Conservation (phyloP, 139 green algal species). For the Coccomyxa sp. region DNA sequence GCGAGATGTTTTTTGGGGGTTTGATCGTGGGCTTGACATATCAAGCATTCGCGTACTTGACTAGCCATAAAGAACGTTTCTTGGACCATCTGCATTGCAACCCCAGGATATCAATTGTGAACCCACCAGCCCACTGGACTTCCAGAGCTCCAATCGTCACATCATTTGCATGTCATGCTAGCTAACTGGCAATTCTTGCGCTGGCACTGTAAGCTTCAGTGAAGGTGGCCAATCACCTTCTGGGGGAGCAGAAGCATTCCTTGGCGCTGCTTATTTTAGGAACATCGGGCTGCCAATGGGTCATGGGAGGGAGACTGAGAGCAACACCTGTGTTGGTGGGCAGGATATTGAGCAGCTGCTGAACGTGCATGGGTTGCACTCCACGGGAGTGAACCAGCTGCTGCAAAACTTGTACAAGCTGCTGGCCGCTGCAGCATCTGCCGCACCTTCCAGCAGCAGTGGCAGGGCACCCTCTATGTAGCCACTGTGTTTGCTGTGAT, state of each 20-base stretch:
- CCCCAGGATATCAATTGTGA: no score
- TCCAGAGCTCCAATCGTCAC: no score
- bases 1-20: neutral
- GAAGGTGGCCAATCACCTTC: neutral
- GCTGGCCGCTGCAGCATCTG: slow-evolving; percentile 35
- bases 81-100: no score
- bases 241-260: neutral
- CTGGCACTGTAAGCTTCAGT: neutral
- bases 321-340: neutral
- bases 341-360: slow-evolving; percentile 65
- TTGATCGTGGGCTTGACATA: neutral
- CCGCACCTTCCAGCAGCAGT: slow-evolving; percentile 3
- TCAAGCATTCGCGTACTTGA: no score
- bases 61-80: no score
- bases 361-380: slow-evolving; percentile 45
- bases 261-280: neutral
- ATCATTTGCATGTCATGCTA: neutral
- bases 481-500: no score
- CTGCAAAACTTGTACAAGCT: slow-evolving; percentile 56
- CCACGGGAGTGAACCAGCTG: slow-evolving; percentile 38
- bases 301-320: neutral
- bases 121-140: no score
- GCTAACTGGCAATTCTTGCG: neutral
- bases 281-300: neutral
- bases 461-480: neutral